A percentile compares a stretch with the other conserved stretches of the same genome.
phyloP scores from a whole-genome alignment of 176 grass and related monocot species.

The Hordeum marinum region DNA sequence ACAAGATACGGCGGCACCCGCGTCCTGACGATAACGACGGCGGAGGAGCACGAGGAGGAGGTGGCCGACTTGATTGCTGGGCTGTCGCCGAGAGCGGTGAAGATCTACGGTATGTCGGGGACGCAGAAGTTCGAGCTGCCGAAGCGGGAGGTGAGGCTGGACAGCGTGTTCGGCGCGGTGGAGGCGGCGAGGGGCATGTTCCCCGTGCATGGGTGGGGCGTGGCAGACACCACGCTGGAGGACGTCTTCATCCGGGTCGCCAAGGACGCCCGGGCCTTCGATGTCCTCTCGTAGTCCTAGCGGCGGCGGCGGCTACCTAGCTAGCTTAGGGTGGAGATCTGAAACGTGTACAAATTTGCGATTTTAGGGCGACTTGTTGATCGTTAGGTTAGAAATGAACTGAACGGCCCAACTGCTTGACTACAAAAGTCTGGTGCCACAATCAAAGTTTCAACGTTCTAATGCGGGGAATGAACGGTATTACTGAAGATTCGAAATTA shows the following conservation, averaged over 20 bases:
- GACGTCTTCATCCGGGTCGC: conserved; percentile 91
- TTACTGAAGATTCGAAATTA: no score
- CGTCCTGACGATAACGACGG: conserved; percentile 64
- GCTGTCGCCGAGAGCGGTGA: conserved; percentile 39
- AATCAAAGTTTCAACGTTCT: no score
- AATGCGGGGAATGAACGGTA: no score
- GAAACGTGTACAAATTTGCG: no score
- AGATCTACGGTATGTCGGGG: conserved; percentile 65
- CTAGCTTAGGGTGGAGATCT: no score
- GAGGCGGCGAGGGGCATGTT: conserved; percentile 46
- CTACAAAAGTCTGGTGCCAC: no score
- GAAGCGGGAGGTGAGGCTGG: conserved; percentile 42
- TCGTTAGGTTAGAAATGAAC: no score
- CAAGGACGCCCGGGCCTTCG: conserved; percentile 55
- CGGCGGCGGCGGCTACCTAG: background rate
- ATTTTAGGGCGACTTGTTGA: no score
- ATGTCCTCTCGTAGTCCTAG: conserved; percentile 42
- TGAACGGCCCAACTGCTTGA: no score
- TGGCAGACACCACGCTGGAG: conserved; percentile 73
- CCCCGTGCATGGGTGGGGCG: conserved; percentile 69
- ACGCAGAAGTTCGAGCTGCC: conserved; percentile 82
- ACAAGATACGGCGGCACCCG: conserved; percentile 59
- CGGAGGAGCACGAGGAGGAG: conserved; percentile 44
- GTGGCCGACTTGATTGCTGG: conserved; percentile 35
- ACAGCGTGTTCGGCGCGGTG: conserved; percentile 53